Base-by-base conservation (phyloP, 352 stramenopile species). In the Saprolegnia diclina region DNA sequence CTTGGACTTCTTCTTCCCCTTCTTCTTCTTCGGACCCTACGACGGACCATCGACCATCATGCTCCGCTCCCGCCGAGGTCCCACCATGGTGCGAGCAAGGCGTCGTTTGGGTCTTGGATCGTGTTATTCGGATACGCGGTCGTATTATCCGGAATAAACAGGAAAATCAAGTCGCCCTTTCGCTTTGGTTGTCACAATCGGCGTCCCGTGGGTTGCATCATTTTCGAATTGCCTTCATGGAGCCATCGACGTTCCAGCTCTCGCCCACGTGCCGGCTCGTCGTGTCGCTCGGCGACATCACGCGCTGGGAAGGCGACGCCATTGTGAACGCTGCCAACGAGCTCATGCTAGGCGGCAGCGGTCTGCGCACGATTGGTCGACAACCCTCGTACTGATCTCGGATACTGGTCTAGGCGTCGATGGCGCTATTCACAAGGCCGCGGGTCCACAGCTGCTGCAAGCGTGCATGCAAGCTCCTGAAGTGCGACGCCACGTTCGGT, bases 21-120 rank as follows among this genome's bases (percentile, higher is more conserved):
- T 91, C 65, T 89, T 91, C 77, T 89, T 91, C 73, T 93, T 93
- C 6, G 81, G 85, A 26, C 76, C 73, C 85, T 92, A 65, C 14
- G 21, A 29, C 14, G 22, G 10, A 59, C 19, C 52, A 7, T 48
- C 18, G 18, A 14, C 42, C 42, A 48, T n/a, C 13, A 14, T 48
- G 42, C 13, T 32, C 16, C 19, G 16, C 48, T 56, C 5, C 29
- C 2, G 29, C 29, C 29, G 5, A 5, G 29, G 5, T 35, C 29
- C 29, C 29, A 35, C 29, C 29, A 35, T 35, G 2, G 29, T 35
- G 29, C 29, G 29, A 35, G 29, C 2, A 35, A 35, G 29, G 5
- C 29, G 29, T 35, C 29, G 29, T 35, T 35, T 35, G 2, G 5
- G 29, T 3, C 42, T 3, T 48, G 13, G 42, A 14, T 48, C 18